phyloP scores from a whole-genome alignment of 1,284 basidiomycete genomes.

The Inonotus hispidus region DNA sequence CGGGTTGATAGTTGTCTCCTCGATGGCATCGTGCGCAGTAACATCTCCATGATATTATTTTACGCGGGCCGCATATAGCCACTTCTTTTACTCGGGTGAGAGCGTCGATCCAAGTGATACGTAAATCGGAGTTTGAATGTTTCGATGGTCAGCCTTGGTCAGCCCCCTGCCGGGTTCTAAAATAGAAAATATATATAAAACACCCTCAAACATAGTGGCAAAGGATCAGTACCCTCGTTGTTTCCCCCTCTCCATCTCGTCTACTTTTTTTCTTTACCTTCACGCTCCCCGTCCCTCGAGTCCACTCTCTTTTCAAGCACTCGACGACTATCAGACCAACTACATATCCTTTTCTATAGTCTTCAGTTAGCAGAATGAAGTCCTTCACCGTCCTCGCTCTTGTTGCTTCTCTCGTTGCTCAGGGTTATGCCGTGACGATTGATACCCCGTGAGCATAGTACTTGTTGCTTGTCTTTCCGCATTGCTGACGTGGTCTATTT shows the following conservation, averaged over 20 bases:
- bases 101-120: neutral
- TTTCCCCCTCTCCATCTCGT: neutral
- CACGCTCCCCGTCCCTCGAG: neutral
- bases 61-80: too few relatives aligned
- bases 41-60: too few relatives aligned
- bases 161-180: too few relatives aligned
- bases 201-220: neutral
- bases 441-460: constrained; percentile 59
- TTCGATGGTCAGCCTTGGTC: neutral
- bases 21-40: too few relatives aligned
- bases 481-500: neutral
- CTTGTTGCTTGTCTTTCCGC: neutral
- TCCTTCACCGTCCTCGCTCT: constrained; percentile 39
- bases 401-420: constrained; percentile 40
- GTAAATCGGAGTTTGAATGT: neutral
- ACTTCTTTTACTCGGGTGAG: too few relatives aligned
- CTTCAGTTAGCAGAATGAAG: constrained; percentile 39
- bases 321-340: neutral
- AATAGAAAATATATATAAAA: neutral
- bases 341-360: neutral
- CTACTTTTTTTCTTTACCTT: neutral
- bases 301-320: too few relatives aligned
- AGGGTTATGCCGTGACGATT: constrained; percentile 43
- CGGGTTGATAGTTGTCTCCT: too few relatives aligned
- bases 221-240: neutral